Evolutionary conservation across 805 yeast species (phyloP), one percentile per base, ranked within the genome.

Genomic region (Millerago galiae): DNA sequence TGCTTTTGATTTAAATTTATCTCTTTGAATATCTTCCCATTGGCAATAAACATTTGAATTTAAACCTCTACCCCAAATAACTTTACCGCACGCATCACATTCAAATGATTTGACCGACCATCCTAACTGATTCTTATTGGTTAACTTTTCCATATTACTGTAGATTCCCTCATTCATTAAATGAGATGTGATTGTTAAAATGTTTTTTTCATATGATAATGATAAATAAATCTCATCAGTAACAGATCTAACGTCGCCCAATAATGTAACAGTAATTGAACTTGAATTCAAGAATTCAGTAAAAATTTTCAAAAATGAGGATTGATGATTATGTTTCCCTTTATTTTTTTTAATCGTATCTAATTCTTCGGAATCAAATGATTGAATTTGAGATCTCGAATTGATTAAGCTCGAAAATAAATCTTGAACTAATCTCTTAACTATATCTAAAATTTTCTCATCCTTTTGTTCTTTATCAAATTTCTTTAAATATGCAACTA

Each of bases 61-160:
- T 2, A 83, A 56, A 2, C 77, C 76, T 2, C 75, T 59, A 0
- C 96, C 96, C 79, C 89, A 81, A 28, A 89, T 63, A 16, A 66
- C 65, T 47, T 78, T 79, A 1, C 87, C 90, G 60, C 97, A 90
- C 0, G 82, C 75, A 29, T 83, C 83, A 59, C 97, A 90, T 37
- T 71, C 76, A 30, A 70, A 66, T 24, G 66, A 65, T 24, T 62
- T 64, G 2, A 72, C 68, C 0, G 80, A 67, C 88, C 95, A 83
- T 0, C 96, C 97, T 30, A 64, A 59, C 1, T 67, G 50, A 17
- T 73, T 65, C 28, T 68, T 65, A 3, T 52, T 46, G 11, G 72
- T 66, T 10, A 82, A 62, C 2, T 53, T 48, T 11, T 66, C 55
- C 56, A 81, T 61, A 45, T 73, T 70, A 16, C 62, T 62, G 50